A percentile compares a stretch with the other conserved stretches of the same genome.
These are phyloP conservation scores for Shiraia sp. DNA, from an alignment of 2,329 filamentous ascomycete species.

Conservation along the genomic window DNA sequence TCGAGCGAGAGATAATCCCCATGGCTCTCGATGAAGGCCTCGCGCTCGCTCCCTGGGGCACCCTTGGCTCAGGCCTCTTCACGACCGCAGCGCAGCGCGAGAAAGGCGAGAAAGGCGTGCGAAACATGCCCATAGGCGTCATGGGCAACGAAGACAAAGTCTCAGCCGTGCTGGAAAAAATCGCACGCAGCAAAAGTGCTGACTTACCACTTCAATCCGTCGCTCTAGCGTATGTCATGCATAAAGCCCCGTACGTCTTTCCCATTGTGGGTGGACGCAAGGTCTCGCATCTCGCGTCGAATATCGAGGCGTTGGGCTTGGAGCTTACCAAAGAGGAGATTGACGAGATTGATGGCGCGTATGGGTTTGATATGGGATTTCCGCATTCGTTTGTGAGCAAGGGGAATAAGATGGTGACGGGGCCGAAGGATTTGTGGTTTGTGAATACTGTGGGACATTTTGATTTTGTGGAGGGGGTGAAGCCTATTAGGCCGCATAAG, in stretches of 20 bases:
- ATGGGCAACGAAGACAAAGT: constrained; percentile 57
- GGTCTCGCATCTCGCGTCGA: constrained; percentile 69
- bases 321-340: constrained; percentile 66
- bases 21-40: constrained; percentile 50
- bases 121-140: constrained; percentile 38
- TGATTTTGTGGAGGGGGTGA: constrained; percentile 29
- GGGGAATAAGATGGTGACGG: constrained; percentile 22
- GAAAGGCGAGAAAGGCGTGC: constrained; percentile 42
- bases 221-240: constrained; percentile 73
- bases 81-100: constrained; percentile 50
- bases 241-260: constrained; percentile 73
- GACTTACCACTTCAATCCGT: constrained; percentile 57
- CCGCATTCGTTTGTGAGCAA: constrained; percentile 48
- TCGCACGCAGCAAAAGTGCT: constrained; percentile 60
- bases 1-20: constrained; percentile 53
- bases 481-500: constrained; percentile 31
- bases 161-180: constrained; percentile 62
- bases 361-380: constrained; percentile 68
- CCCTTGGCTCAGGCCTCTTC: constrained; percentile 48
- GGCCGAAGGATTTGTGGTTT: constrained; percentile 30
- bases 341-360: constrained; percentile 65
- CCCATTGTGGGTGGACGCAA: constrained; percentile 73
- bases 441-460: constrained; percentile 20
- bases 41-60: constrained; percentile 60
- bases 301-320: constrained; percentile 69